These are phyloP conservation scores for Sungouiozyma ichnusensis DNA, from an alignment of 805 yeast genomes.

Conservation along the genomic window DNA sequence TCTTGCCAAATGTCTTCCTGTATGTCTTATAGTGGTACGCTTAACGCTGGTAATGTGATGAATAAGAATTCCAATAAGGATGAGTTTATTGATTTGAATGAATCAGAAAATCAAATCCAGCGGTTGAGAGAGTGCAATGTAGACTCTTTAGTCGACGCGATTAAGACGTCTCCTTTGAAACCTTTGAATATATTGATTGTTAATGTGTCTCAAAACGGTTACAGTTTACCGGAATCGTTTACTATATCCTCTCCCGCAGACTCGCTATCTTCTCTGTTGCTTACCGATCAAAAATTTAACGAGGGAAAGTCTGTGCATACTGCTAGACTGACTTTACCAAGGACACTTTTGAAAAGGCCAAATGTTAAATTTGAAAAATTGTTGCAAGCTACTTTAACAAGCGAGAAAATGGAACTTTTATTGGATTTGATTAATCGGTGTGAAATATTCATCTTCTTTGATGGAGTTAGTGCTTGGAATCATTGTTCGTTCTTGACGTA, in stretches of 20 bases:
- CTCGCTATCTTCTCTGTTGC: slow-evolving; percentile 4
- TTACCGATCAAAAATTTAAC: neutral
- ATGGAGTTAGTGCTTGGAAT: slow-evolving; percentile 15
- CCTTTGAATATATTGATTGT: slow-evolving; percentile 9
- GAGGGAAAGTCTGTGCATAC: slow-evolving; percentile 2
- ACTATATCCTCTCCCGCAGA: slow-evolving; percentile 5
- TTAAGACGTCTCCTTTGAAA: slow-evolving; percentile 1
- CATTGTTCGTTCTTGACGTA: slow-evolving; percentile 19
- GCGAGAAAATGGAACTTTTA: slow-evolving; percentile 12
- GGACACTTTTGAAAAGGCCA: slow-evolving; percentile 25
- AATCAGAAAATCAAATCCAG: slow-evolving; percentile 8
- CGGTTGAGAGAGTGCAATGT: slow-evolving; percentile 5
- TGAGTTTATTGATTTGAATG: slow-evolving; percentile 3
- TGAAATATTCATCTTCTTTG: slow-evolving; percentile 18
- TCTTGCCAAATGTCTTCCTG: neutral
- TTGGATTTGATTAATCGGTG: slow-evolving; percentile 12
- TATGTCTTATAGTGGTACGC: neutral
- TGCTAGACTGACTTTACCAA: slow-evolving; percentile 22
- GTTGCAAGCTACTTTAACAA: slow-evolving; percentile 15
- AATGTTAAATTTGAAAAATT: slow-evolving; percentile 21
- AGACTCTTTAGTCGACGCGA: slow-evolving; percentile 2
- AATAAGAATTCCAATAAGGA: neutral
- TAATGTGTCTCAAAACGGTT: slow-evolving; percentile 17
- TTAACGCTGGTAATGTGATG: neutral
- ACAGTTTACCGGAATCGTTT: slow-evolving; percentile 8